Evolutionary conservation across 768 basidiomycete species (phyloP).

Genomic region (Lentinula sp.): DNA sequence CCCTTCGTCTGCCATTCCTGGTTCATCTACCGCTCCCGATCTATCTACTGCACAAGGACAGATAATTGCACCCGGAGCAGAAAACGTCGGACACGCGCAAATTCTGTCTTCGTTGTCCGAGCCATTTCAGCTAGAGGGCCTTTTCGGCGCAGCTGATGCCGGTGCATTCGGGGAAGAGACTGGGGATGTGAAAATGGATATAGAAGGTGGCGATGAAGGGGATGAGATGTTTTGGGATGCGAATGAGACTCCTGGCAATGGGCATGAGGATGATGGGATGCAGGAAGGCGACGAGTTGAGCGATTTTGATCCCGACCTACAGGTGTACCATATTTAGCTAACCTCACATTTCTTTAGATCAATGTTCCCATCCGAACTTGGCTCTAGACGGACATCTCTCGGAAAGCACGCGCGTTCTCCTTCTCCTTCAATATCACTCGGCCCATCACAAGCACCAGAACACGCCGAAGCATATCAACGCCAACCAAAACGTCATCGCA

Average conservation of each 20-base stretch:
- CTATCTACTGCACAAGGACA: slow-evolving; percentile 19
- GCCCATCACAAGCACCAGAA: slow-evolving; percentile 7
- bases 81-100: slow-evolving; percentile 75
- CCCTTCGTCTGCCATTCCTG: slow-evolving; percentile 3
- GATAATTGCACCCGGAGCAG: slow-evolving; percentile 62
- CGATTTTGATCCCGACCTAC: slow-evolving; percentile 14
- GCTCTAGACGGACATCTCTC: slow-evolving; percentile 16
- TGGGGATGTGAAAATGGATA: slow-evolving; percentile 36
- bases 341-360: not conserved
- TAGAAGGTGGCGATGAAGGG: slow-evolving; percentile 29
- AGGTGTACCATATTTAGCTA: not conserved
- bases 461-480: not conserved
- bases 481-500: slow-evolving; percentile 58
- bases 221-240: slow-evolving; percentile 37
- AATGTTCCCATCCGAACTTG: not conserved
- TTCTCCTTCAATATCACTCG: slow-evolving; percentile 11
- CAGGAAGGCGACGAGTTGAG: slow-evolving; percentile 18
- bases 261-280: slow-evolving; percentile 30
- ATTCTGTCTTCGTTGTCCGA: slow-evolving; percentile 66
- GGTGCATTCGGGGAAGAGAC: slow-evolving; percentile 60
- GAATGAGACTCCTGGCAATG: slow-evolving; percentile 29
- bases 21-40: slow-evolving; percentile 12
- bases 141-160: slow-evolving; percentile 77
- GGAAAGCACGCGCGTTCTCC: slow-evolving; percentile 25
- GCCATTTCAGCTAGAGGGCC: slow-evolving; percentile 73